Evolutionary conservation across 495 filamentous ascomycete genomes (phyloP), one percentile per base, ranked within the genome.

Genomic region (Xylaria venustula): DNA sequence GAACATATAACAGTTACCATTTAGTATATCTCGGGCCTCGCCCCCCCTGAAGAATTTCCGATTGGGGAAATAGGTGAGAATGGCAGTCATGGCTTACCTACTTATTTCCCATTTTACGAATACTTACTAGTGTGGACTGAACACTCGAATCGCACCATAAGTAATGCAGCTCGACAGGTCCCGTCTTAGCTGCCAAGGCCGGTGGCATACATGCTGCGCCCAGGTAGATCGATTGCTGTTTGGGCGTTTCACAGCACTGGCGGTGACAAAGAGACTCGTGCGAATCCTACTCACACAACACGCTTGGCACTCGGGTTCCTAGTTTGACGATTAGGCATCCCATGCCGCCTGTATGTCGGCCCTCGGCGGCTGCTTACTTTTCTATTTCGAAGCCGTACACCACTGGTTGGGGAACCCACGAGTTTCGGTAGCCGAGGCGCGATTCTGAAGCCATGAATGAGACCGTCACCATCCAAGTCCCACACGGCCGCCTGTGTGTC

Each of bases 121-220:
- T 22, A 34, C 19, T 45, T 22, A 23, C 47, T 52, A 8, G 36
- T 22, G 37, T 22, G 23, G 20, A n/a, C 15, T 48, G 28, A 25
- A 47, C 42, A n/a, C 44, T 48, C 19, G 30, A 48, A 14, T n/a
- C 17, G 5, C 42, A 8, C n/a, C 15, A 22, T 17, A 34, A 15
- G 14, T 32, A n/a, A 52, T 45, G 40, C 47, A 44, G 45, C 47
- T 28, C 1, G 7, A 44, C 40, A 45, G 11, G 34, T 60, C 58
- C 30, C 30, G 58, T 49, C 49, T 32, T 48, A 61, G 58, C 50
- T 61, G 58, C 58, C 58, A 61, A 61, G 58, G 40, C 58, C 58
- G 50, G 49, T 60, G 57, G 48, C 58, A 53, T 54, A 61, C 58
- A 54, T 60, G 45, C 45, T 45, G 42, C 50, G 58, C 58, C 58